Base-by-base conservation (phyloP, 768 basidiomycete species). In the Gloeophyllum trabeum region DNA sequence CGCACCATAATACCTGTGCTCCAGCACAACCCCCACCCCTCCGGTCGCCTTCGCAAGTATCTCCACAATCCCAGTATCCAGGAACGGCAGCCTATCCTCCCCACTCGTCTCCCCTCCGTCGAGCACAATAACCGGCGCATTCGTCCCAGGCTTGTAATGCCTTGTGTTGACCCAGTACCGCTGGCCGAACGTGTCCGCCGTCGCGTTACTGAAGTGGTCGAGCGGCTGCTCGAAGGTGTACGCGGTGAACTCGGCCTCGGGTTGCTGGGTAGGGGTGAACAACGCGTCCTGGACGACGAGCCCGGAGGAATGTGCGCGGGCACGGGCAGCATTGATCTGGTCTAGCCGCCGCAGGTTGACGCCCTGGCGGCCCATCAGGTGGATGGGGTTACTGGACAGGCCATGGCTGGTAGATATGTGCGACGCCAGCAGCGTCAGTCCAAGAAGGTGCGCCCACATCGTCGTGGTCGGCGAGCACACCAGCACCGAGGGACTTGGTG, bases 41-140 rank as follows among this genome's bases (percentile, higher is more conserved):
- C 79, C 74, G 0, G 90, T 94, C 16, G 81, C 82, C 43, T 74
- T 79, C 2, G 86, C 68, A 43, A 97, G 65, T 44, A 96, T 93
- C 35, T 89, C 84, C 4, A 85, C 73, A 48, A 97, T 93, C 1
- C 92, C 58, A 19, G 59, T 58, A 51, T 64, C 61, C 48, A 68
- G 52, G 54, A 67, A 71, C 19, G 62, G 64, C 35, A 69, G 43
- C 34, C 78, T 50, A 30, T 83, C 74, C 59, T 76, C 78, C 16
- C 90, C 94, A 47, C 75, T 82, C 3, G 90, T 94, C 63, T 97
- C 94, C 13, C 94, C 94, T 1, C 89, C 90, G 58, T 97, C 94
- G 18, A 97, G 62, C 2, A 97, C 76, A 50, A 90, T 81, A 18
- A 97, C 88, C 0, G 93, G 94, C 2, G 79, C 85, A 35, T 79